Percentiles rank a stretch among this genome's conserved stretches.
These are phyloP conservation scores for Cylindrodendrum hubeiense DNA, from an alignment of 2,329 filamentous ascomycete genomes.

Conservation along the genomic window DNA sequence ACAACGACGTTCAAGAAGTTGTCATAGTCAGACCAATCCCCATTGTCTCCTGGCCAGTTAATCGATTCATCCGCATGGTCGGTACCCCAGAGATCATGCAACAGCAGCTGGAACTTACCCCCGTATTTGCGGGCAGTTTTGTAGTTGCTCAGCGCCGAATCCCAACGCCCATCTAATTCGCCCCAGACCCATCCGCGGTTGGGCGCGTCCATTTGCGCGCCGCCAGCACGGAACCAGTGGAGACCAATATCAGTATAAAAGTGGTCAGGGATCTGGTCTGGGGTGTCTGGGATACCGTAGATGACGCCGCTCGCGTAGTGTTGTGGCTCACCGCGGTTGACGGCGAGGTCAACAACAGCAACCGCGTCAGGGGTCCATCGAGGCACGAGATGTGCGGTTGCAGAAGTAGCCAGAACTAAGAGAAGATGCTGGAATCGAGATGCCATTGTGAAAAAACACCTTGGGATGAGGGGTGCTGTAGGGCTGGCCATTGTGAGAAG, in stretches of 20 bases:
- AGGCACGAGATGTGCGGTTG: neutral
- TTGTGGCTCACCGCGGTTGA: neutral
- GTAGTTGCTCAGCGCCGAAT: conserved; percentile 1
- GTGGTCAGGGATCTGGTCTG: conserved; percentile 4
- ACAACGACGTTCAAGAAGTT: neutral
- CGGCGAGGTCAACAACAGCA: neutral
- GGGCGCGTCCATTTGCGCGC: neutral
- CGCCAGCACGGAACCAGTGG: neutral
- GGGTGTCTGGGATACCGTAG: conserved; percentile 3
- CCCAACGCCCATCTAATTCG: neutral
- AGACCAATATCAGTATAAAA: conserved; percentile 9
- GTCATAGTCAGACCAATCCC: conserved; percentile 1
- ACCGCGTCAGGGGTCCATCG: neutral
- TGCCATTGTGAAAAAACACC: no score
- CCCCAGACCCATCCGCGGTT: conserved; percentile 1
- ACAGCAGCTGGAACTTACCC: conserved; percentile 3
- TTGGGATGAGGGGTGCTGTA: no score
- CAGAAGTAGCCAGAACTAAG: neutral
- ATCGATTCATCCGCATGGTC: neutral
- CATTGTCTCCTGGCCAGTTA: neutral
- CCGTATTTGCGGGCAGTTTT: conserved; percentile 1
- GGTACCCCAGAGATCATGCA: conserved; percentile 4
- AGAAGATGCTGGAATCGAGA: neutral
- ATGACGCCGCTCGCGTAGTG: conserved; percentile 1
- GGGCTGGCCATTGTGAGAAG: no score